phyloP scores from a whole-genome alignment of 768 basidiomycete species.

The Xanthoconium purpureum region DNA sequence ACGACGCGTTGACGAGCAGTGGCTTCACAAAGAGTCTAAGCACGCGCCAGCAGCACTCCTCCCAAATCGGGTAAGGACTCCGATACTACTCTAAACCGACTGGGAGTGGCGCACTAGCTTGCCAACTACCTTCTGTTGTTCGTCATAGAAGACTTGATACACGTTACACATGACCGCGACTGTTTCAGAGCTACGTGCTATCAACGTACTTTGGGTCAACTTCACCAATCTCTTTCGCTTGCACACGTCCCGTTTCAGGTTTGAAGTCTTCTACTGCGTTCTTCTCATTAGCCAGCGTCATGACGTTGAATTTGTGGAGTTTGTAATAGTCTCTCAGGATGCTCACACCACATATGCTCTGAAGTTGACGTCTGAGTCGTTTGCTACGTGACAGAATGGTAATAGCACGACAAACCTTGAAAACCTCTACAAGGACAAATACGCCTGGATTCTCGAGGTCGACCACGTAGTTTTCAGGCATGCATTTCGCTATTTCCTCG shows the following conservation, averaged over 20 bases:
- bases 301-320: slow-evolving; percentile 75
- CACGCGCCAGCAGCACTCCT: neutral
- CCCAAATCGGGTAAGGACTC: slow-evolving; percentile 7
- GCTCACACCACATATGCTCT: slow-evolving; percentile 77
- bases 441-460: slow-evolving; percentile 65
- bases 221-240: slow-evolving; percentile 13
- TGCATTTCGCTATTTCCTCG: slow-evolving; percentile 64
- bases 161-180: neutral
- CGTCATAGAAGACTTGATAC: neutral
- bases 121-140: neutral
- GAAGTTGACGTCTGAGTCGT: slow-evolving; percentile 4
- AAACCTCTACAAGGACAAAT: slow-evolving; percentile 77
- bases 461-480: slow-evolving; percentile 66
- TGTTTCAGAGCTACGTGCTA: neutral
- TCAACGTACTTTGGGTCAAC: neutral
- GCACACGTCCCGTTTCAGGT: slow-evolving; percentile 33
- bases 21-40: neutral
- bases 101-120: no score
- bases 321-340: slow-evolving; percentile 70
- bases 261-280: slow-evolving; percentile 37
- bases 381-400: neutral
- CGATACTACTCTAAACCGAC: neutral
- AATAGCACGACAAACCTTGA: slow-evolving; percentile 58
- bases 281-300: slow-evolving; percentile 60
- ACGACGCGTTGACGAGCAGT: neutral